Conservation (phyloP, 2,329 filamentous ascomycete genomes). For the Gyromitra esculenta region DNA sequence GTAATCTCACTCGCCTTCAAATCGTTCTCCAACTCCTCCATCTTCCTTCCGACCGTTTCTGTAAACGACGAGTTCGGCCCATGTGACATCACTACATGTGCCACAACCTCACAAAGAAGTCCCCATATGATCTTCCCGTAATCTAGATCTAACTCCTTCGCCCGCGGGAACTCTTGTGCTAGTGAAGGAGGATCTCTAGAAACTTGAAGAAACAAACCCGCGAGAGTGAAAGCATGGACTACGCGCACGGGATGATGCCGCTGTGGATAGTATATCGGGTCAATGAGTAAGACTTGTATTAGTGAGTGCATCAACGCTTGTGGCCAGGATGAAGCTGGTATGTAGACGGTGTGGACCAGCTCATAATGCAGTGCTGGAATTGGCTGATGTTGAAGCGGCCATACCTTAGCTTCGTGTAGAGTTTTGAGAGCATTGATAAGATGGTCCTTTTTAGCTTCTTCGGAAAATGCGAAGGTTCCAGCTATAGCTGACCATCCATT, state of each 20-base stretch:
- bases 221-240: constrained; percentile 60
- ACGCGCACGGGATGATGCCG: constrained; percentile 67
- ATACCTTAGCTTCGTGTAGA: constrained; percentile 61
- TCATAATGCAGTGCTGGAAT: constrained; percentile 67
- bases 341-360: constrained; percentile 63
- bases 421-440: constrained; percentile 61
- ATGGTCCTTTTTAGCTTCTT: constrained; percentile 57
- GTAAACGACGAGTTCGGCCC: constrained; percentile 62
- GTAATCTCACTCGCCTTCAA: constrained; percentile 56
- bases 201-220: constrained; percentile 55
- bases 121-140: constrained; percentile 62
- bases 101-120: constrained; percentile 62
- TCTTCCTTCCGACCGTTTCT: constrained; percentile 60
- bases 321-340: constrained; percentile 62
- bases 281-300: constrained; percentile 65
- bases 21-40: constrained; percentile 59
- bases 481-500: constrained; percentile 29
- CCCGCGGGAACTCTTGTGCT: constrained; percentile 41
- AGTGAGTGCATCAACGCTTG: constrained; percentile 65
- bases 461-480: constrained; percentile 52
- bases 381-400: constrained; percentile 67
- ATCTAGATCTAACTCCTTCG: constrained; percentile 60
- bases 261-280: constrained; percentile 65
- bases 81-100: constrained; percentile 62
- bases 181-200: constrained; percentile 52